Evolutionary conservation across 139 green algal species (phyloP).

Genomic region (Gonium pectorale): DNA sequence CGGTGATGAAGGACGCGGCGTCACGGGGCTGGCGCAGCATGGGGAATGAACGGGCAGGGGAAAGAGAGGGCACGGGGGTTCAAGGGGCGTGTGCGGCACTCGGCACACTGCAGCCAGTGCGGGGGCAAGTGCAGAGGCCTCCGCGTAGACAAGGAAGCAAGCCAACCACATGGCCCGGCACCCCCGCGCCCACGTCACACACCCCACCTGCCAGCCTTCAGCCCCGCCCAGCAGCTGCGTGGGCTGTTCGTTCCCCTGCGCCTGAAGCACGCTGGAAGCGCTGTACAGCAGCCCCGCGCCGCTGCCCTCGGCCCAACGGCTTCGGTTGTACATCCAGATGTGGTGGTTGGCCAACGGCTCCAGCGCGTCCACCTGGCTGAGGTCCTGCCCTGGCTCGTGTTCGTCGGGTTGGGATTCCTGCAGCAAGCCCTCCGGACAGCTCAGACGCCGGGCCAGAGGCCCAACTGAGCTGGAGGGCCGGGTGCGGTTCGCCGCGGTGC

Average conservation of each 20-base stretch:
- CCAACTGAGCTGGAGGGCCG: no score
- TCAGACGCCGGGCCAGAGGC: not conserved
- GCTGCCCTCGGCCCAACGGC: not conserved
- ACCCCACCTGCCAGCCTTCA: constrained; percentile 11
- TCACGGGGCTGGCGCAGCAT: not conserved
- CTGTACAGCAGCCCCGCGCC: constrained; percentile 36
- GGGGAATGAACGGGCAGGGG: no score
- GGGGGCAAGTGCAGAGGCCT: no score
- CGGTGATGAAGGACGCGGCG: not conserved
- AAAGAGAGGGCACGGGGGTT: no score
- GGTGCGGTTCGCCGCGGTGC: no score
- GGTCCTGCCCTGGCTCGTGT: not conserved
- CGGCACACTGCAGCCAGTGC: no score
- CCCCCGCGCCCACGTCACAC: no score
- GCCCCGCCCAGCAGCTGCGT: not conserved
- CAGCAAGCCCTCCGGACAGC: constrained; percentile 12
- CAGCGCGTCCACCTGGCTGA: constrained; percentile 19
- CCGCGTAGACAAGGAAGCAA: no score
- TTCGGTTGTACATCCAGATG: constrained; percentile 8
- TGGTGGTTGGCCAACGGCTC: constrained; percentile 40
- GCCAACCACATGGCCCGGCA: no score
- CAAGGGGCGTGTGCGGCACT: no score
- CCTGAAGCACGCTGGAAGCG: not conserved
- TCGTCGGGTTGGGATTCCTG: not conserved
- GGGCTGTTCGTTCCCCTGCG: not conserved